Percentiles rank a stretch among this genome's conserved stretches.
phyloP scores from a whole-genome alignment of 495 filamentous ascomycete genomes.

The Elasticomyces elasticus region DNA sequence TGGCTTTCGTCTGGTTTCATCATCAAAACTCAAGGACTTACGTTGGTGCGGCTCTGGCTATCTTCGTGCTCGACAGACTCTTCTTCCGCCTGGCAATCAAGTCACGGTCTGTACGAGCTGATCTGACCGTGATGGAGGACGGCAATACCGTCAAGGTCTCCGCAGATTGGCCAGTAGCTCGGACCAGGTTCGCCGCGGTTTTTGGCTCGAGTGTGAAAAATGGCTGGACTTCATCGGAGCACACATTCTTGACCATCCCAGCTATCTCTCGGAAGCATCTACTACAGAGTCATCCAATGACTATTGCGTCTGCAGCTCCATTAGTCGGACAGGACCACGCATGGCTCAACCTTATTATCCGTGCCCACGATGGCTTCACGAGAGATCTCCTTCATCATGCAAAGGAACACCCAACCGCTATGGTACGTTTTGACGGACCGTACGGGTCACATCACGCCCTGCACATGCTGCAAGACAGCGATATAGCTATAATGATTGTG shows the following conservation, averaged over 20 bases:
- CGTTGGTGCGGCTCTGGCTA: slow-evolving; percentile 36
- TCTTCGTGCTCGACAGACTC: slow-evolving; percentile 51
- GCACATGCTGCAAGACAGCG: slow-evolving; percentile 34
- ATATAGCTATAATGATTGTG: slow-evolving; percentile 44
- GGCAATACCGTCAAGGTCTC: slow-evolving; percentile 42
- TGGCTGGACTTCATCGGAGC: slow-evolving; percentile 49
- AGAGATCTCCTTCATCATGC: slow-evolving; percentile 43
- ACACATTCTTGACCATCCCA: slow-evolving; percentile 50
- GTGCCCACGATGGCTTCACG: slow-evolving; percentile 50
- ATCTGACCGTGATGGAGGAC: slow-evolving; percentile 41
- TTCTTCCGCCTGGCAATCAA: slow-evolving; percentile 44
- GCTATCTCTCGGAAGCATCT: slow-evolving; percentile 36
- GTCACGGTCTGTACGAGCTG: slow-evolving; percentile 34
- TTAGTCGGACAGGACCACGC: slow-evolving; percentile 22
- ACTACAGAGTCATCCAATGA: slow-evolving; percentile 51
- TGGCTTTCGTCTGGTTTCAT: slow-evolving; percentile 49
- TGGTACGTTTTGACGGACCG: slow-evolving; percentile 44
- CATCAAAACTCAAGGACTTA: slow-evolving; percentile 32
- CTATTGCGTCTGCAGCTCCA: slow-evolving; percentile 45
- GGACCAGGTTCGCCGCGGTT: background rate
- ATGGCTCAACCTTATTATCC: slow-evolving; percentile 44
- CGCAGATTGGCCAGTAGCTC: slow-evolving; percentile 23
- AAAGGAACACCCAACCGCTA: slow-evolving; percentile 26
- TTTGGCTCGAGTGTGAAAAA: slow-evolving; percentile 28
- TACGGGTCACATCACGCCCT: slow-evolving; percentile 45